These are phyloP conservation scores for Calonectria ilicicola DNA, from an alignment of 2,329 filamentous ascomycete species.

Conservation along the genomic window DNA sequence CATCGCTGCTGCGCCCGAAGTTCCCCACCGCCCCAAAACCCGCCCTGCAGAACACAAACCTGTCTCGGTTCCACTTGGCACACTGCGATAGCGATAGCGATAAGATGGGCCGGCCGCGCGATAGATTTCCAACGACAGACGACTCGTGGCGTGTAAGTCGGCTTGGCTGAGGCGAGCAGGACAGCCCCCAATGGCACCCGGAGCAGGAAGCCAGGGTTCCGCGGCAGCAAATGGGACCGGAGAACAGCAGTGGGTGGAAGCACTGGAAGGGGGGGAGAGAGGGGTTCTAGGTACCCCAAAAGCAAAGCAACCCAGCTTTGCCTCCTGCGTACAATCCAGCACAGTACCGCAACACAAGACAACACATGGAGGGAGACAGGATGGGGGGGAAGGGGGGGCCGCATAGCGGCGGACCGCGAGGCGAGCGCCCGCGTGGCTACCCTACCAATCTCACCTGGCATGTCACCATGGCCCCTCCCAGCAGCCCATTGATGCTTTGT, in stretches of 20 bases:
- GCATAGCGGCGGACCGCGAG: background rate
- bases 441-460: background rate
- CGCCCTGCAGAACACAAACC: background rate
- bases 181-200: background rate
- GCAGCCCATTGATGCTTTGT: background rate
- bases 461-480: background rate
- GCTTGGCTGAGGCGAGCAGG: background rate
- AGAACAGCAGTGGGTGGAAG: background rate
- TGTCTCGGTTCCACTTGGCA: background rate
- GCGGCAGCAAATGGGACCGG: too few species aligned
- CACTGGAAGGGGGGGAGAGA: background rate
- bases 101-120: constrained; percentile 28
- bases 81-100: constrained; percentile 29
- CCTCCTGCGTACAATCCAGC: background rate
- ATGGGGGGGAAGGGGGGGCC: background rate
- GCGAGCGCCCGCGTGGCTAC: constrained; percentile 2
- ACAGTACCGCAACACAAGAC: background rate
- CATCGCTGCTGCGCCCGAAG: background rate
- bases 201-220: too few species aligned
- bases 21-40: constrained; percentile 1
- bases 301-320: background rate
- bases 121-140: constrained; percentile 14
- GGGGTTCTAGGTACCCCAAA: background rate
- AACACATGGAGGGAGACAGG: background rate
- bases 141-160: constrained; percentile 13